A percentile compares a stretch with the other conserved stretches of the same genome.
Conservation (phyloP, 768 basidiomycete genomes). For the Leucocoprinus sp. region DNA sequence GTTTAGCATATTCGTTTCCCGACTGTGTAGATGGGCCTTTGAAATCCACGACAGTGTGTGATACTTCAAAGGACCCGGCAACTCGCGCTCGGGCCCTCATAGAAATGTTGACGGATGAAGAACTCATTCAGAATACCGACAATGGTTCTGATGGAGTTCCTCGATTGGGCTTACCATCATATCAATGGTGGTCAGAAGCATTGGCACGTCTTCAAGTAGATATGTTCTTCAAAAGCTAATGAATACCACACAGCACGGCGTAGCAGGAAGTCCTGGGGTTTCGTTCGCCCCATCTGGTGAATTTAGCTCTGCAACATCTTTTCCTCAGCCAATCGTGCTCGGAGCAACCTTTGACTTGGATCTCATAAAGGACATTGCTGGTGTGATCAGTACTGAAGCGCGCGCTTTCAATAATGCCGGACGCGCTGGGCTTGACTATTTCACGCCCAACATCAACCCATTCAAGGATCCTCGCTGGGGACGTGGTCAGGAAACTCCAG, state of each 20-base stretch:
- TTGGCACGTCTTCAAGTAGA: constrained; percentile 27
- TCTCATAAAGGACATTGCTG: constrained; percentile 40
- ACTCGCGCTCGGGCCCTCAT: constrained; percentile 45
- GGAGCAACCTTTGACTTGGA: constrained; percentile 48
- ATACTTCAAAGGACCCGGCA: constrained; percentile 32
- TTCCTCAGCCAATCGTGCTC: constrained; percentile 48
- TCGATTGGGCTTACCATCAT: constrained; percentile 46
- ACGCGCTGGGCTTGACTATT: constrained; percentile 46
- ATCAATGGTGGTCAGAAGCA: constrained; percentile 57
- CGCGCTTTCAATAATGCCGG: constrained; percentile 50
- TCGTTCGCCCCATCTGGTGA: constrained; percentile 39
- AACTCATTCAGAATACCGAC: constrained; percentile 43
- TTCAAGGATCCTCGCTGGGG: constrained; percentile 62
- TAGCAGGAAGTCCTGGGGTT: constrained; percentile 45
- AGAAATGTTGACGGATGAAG: constrained; percentile 38
- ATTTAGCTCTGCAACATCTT: constrained; percentile 51
- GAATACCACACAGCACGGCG: constrained; percentile 37
- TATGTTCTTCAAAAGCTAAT: constrained; percentile 1
- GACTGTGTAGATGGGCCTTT: constrained; percentile 41
- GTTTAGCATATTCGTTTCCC: constrained; percentile 30
- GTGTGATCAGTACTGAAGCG: constrained; percentile 47
- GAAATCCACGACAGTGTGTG: constrained; percentile 38
- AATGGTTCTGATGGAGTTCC: constrained; percentile 43
- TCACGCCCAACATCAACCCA: constrained; percentile 49
- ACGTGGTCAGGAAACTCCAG: constrained; percentile 53